Evolutionary conservation across 768 basidiomycete species (phyloP).

Genomic region (Butyriboletus loyo): DNA sequence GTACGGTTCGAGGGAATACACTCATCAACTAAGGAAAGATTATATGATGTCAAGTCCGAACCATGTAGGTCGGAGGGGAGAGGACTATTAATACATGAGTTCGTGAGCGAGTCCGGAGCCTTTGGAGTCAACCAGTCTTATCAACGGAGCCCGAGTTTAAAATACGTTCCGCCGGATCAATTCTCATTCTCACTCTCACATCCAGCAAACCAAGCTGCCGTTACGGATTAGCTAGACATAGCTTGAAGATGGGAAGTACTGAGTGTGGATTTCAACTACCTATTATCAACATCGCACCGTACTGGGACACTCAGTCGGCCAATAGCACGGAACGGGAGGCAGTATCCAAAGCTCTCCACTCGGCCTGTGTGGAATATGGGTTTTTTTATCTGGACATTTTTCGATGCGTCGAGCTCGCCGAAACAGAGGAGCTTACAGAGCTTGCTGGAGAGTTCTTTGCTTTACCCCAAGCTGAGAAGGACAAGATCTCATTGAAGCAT

Average conservation of each 20-base stretch:
- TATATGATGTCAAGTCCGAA: neutral
- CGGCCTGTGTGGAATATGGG: conserved; percentile 73
- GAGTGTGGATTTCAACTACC: conserved; percentile 44
- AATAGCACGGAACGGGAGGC: conserved; percentile 39
- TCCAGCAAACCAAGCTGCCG: neutral
- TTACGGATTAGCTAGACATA: neutral
- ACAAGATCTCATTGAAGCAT: conserved; percentile 60
- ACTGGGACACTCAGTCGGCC: conserved; percentile 39
- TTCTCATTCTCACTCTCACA: neutral
- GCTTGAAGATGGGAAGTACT: conserved; percentile 10
- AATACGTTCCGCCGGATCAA: neutral
- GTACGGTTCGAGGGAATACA: neutral
- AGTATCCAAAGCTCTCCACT: conserved; percentile 57
- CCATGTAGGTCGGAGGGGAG: neutral
- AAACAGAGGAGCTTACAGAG: conserved; percentile 61
- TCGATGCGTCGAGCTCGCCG: conserved; percentile 49
- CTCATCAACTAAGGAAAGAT: neutral
- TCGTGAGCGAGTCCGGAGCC: neutral
- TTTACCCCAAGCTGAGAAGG: conserved; percentile 74
- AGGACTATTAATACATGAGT: no score
- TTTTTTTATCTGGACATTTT: conserved; percentile 88
- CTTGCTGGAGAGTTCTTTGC: conserved; percentile 74
- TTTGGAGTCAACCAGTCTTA: conserved; percentile 8
- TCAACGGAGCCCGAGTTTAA: neutral
- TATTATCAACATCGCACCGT: conserved; percentile 71